Evolutionary conservation across 2,329 filamentous ascomycete species (phyloP).

Genomic region (Trichoderma lentiforme): DNA sequence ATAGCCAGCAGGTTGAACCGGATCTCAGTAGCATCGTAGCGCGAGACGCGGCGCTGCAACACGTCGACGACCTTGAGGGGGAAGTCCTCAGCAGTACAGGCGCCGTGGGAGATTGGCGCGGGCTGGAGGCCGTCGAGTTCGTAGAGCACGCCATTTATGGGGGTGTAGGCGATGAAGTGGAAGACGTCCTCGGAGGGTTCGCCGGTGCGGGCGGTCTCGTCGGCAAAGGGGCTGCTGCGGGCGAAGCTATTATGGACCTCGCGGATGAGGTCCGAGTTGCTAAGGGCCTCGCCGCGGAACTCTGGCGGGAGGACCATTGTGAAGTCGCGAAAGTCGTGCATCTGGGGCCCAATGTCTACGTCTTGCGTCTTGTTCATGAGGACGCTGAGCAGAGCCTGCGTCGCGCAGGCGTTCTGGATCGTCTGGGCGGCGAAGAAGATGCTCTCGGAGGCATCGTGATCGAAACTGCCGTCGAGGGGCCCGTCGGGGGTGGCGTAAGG

Average conservation of each 20-base stretch:
- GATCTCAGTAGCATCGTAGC: constrained; percentile 86
- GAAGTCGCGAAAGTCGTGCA: constrained; percentile 83
- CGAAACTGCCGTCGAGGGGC: constrained; percentile 79
- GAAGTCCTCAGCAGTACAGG: constrained; percentile 68
- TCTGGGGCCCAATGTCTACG: constrained; percentile 68
- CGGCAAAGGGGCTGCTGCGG: constrained; percentile 81
- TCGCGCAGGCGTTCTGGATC: constrained; percentile 97
- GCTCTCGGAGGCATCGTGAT: constrained; percentile 67
- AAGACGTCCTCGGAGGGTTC: constrained; percentile 79
- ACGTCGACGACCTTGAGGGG: constrained; percentile 81
- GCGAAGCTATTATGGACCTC: constrained; percentile 89
- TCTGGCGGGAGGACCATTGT: constrained; percentile 78
- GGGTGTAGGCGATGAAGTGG: constrained; percentile 95
- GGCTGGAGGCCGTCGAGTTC: constrained; percentile 94
- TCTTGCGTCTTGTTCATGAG: constrained; percentile 76
- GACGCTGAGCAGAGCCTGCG: constrained; percentile 88
- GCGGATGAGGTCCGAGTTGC: constrained; percentile 65
- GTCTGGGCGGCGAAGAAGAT: constrained; percentile 96
- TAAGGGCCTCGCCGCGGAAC: constrained; percentile 58
- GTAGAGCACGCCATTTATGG: constrained; percentile 76
- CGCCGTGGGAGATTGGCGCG: constrained; percentile 83
- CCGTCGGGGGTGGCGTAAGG: constrained; percentile 57
- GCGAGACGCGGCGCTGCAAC: constrained; percentile 73
- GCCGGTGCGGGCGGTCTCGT: constrained; percentile 71
- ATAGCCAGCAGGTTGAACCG: constrained; percentile 94